phyloP scores from a whole-genome alignment of 2,329 filamentous ascomycete genomes.

The Claviceps digitariae region DNA sequence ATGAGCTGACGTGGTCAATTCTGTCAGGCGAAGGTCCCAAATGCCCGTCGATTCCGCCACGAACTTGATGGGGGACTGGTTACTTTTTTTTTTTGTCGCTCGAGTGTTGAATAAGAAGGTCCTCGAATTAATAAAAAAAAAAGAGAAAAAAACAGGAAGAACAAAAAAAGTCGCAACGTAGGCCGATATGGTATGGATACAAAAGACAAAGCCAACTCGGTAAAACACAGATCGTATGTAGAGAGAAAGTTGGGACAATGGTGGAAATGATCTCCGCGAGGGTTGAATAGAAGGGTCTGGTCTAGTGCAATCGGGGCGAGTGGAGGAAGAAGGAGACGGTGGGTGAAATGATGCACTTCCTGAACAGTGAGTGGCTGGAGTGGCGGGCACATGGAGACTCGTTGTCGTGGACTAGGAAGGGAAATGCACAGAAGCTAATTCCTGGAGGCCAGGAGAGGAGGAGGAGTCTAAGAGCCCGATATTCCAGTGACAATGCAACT shows the following conservation, averaged over 20 bases:
- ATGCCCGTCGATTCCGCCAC: constrained; percentile 1
- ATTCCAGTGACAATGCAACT: not conserved
- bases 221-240: not conserved
- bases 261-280: not conserved
- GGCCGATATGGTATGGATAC: not conserved
- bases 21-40: not conserved
- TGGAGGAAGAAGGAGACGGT: not conserved
- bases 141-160: not conserved
- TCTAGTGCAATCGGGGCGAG: not conserved
- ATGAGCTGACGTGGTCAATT: not conserved
- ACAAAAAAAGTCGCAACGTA: not conserved
- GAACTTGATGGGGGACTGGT: not conserved
- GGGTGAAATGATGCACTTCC: not conserved
- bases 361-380: not conserved
- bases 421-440: not conserved
- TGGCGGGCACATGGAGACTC: constrained; percentile 1
- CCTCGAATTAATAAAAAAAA: not conserved
- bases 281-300: not conserved
- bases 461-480: not conserved
- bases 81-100: not conserved
- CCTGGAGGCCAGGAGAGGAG: not conserved
- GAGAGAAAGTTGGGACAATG: not conserved
- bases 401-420: not conserved
- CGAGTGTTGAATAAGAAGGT: not conserved
- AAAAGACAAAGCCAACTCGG: not conserved